These are phyloP conservation scores for Sclerotinia trifoliorum DNA, from an alignment of 2,329 filamentous ascomycete species.

Conservation along the genomic window DNA sequence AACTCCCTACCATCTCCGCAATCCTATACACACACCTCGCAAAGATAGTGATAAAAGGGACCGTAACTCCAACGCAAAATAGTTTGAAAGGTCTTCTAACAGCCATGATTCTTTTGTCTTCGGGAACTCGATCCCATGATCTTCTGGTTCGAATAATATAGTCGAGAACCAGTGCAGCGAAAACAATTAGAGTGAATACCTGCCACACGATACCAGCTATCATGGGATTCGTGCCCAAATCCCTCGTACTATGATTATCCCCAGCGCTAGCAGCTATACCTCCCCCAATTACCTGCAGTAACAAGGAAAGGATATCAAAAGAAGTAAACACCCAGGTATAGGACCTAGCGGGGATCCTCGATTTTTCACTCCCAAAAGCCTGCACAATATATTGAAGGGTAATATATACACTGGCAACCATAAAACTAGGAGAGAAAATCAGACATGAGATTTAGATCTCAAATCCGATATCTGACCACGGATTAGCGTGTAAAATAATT, in stretches of 20 bases:
- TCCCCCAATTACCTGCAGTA: conserved; percentile 59
- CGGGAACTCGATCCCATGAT: conserved; percentile 26
- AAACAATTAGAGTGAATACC: conserved; percentile 41
- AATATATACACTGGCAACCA: conserved; percentile 61
- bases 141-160: conserved; percentile 46
- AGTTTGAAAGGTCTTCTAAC: conserved; percentile 25
- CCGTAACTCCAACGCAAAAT: conserved; percentile 27
- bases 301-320: conserved; percentile 56
- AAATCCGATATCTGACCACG: conserved; percentile 46
- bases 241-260: conserved; percentile 15
- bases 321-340: conserved; percentile 58
- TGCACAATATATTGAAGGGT: conserved; percentile 45
- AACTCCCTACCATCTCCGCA: conserved; percentile 62
- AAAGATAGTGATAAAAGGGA: conserved; percentile 29
- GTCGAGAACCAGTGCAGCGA: conserved; percentile 48
- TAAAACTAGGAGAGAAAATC: conserved; percentile 45
- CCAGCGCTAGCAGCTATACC: conserved; percentile 45
- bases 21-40: conserved; percentile 40
- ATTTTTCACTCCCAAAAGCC: conserved; percentile 27
- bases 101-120: conserved; percentile 22
- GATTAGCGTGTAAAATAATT: conserved; percentile 50
- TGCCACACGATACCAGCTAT: conserved; percentile 44
- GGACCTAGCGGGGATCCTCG: conserved; percentile 42
- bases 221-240: conserved; percentile 40
- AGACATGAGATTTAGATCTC: conserved; percentile 50